Evolutionary conservation across 305 asterid species (phyloP).

Genomic region (Solanum hybrid): DNA sequence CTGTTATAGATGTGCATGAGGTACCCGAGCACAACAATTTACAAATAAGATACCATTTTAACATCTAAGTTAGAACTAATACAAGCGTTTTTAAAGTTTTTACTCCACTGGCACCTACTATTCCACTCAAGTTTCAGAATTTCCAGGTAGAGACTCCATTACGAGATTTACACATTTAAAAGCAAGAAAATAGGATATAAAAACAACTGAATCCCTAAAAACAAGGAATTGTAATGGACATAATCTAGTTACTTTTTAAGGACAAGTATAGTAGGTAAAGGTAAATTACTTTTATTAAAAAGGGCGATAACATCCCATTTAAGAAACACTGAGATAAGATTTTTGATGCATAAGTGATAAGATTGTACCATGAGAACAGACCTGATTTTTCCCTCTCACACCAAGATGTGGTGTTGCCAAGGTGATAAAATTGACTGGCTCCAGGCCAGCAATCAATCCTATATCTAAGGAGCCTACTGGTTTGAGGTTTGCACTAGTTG

Average conservation of each 20-base stretch:
- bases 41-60: not conserved
- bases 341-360: not conserved
- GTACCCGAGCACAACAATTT: not conserved
- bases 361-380: conserved; percentile 16
- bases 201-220: not conserved
- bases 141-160: not conserved
- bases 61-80: not conserved
- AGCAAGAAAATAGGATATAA: not conserved
- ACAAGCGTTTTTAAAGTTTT: not conserved
- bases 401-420: conserved; percentile 99
- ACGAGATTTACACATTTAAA: not conserved
- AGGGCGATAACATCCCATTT: not conserved
- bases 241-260: not conserved
- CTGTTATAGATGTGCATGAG: not conserved
- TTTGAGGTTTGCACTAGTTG: conserved; percentile 20
- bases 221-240: not conserved
- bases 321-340: not conserved
- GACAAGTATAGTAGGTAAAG: not conserved
- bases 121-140: not conserved
- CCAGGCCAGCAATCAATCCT: conserved; percentile 82
- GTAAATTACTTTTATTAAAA: not conserved
- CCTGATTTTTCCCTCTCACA: conserved; percentile 97
- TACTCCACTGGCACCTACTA: not conserved
- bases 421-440: conserved; percentile 83
- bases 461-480: conserved; percentile 21